phyloP scores from a whole-genome alignment of 2,329 filamentous ascomycete species.

The Cordyceps javanica region DNA sequence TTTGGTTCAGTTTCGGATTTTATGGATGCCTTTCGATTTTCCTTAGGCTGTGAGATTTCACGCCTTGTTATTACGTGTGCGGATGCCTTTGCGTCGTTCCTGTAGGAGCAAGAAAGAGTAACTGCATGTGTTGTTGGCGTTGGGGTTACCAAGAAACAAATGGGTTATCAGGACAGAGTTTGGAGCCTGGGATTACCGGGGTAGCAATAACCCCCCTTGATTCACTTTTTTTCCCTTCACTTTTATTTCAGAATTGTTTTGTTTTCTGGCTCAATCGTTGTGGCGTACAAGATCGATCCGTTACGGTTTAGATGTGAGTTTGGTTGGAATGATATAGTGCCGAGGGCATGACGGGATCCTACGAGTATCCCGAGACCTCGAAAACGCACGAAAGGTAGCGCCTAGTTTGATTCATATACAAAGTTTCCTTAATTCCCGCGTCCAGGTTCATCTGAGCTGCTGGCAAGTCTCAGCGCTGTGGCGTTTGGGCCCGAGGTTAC shows the following conservation, averaged over 20 bases:
- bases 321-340: not conserved
- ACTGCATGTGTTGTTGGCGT: not conserved
- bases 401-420: not conserved
- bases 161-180: conserved; percentile 12
- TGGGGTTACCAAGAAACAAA: conserved; percentile 13
- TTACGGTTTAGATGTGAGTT: not conserved
- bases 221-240: not conserved
- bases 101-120: not conserved
- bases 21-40: not conserved
- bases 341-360: not conserved
- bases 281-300: not conserved
- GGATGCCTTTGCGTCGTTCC: not conserved
- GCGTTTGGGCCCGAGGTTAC: not conserved
- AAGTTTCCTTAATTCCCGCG: too few relatives aligned
- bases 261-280: not conserved
- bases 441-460: too few relatives aligned
- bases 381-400: too few relatives aligned
- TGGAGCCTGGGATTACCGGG: conserved; percentile 5
- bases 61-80: not conserved
- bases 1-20: not conserved
- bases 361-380: not conserved
- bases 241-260: not conserved
- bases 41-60: not conserved
- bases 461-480: not conserved
- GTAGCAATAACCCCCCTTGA: not conserved